phyloP scores from a whole-genome alignment of 306 rosid genomes.

The Medicago truncatula region DNA sequence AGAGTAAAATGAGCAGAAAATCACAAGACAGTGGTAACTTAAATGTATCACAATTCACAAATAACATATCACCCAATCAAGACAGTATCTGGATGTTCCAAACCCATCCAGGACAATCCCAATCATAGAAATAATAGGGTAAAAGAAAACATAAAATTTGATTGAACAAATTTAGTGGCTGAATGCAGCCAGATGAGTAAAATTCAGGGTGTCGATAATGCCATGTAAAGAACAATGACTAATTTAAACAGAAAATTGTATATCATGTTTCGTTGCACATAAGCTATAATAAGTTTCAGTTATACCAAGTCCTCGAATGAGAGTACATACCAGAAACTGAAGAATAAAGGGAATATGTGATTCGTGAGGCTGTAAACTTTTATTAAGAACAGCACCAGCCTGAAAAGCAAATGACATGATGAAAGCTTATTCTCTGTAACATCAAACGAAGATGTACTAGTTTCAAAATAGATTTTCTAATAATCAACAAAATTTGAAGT shows the following conservation, averaged over 20 bases:
- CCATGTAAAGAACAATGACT: conserved; percentile 7
- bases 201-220: not conserved
- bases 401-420: conserved; percentile 50
- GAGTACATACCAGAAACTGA: conserved; percentile 60
- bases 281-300: conserved; percentile 22
- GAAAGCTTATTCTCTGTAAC: conserved; percentile 26
- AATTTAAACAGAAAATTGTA: conserved; percentile 30
- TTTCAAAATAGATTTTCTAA: conserved; percentile 34
- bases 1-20: conserved; percentile 20
- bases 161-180: conserved; percentile 16
- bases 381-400: conserved; percentile 76
- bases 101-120: conserved; percentile 30
- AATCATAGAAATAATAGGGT: conserved; percentile 30
- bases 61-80: conserved; percentile 18
- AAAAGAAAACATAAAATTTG: conserved; percentile 28
- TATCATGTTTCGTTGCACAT: conserved; percentile 27
- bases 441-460: conserved; percentile 30
- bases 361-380: conserved; percentile 84
- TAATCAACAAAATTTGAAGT: conserved; percentile 25
- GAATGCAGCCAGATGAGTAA: conserved; percentile 23
- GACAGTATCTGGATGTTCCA: conserved; percentile 13
- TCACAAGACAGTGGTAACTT: conserved; percentile 2
- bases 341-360: conserved; percentile 88
- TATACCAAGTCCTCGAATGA: conserved; percentile 4
- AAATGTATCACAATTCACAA: conserved; percentile 29